Percentiles rank a stretch among this genome's conserved stretches.
Conservation (phyloP, 495 filamentous ascomycete species). For the Xylaria sp. region DNA sequence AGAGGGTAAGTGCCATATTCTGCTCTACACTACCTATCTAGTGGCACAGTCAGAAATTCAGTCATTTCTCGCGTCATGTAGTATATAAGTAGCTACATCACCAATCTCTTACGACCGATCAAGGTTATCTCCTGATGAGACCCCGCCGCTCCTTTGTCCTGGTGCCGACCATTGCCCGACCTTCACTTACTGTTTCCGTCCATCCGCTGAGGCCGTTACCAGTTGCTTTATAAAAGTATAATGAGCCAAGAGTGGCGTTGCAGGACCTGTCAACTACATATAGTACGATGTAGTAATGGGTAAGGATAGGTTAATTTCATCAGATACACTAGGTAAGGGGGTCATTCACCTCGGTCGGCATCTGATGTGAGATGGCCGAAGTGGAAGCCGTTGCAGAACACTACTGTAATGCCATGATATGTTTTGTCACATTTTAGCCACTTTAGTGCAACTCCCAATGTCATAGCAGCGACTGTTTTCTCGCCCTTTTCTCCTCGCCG, state of each 20-base stretch:
- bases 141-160: neutral
- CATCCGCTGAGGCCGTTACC: neutral
- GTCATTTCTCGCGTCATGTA: neutral
- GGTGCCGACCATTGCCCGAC: neutral
- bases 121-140: neutral
- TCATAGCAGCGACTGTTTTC: neutral
- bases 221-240: neutral
- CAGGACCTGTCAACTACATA: neutral
- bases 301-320: neutral
- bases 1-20: neutral
- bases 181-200: constrained; percentile 1
- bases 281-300: constrained; percentile 14
- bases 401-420: constrained; percentile 2
- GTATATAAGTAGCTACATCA: constrained; percentile 18
- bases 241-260: neutral
- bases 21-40: no score
- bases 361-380: constrained; percentile 11
- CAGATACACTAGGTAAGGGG: neutral
- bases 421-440: neutral
- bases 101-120: constrained; percentile 10
- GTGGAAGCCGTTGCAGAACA: neutral
- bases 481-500: neutral
- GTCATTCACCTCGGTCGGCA: neutral
- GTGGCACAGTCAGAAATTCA: neutral
- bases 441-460: neutral